Conservation (phyloP, 306 rosid genomes). For the Canavalia ensiformis region DNA sequence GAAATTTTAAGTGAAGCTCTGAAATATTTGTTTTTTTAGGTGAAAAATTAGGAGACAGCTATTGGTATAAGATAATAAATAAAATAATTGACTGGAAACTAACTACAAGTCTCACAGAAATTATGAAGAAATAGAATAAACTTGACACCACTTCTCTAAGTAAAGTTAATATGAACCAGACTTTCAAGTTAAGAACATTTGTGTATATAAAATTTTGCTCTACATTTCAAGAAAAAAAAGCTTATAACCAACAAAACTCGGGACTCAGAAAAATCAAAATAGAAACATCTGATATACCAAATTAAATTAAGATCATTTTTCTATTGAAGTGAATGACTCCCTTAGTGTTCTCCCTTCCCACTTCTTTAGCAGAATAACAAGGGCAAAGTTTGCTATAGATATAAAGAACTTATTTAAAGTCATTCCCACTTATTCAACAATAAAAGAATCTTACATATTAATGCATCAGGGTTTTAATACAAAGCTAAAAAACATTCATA, state of each 20-base stretch:
- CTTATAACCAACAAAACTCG: background rate
- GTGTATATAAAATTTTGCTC: no score
- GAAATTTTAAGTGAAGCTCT: background rate
- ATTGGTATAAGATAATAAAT: background rate
- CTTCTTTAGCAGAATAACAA: no score
- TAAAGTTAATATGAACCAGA: background rate
- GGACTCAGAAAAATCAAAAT: background rate
- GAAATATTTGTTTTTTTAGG: slow-evolving; percentile 3
- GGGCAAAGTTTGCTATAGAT: no score
- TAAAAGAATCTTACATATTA: no score
- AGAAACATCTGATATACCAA: background rate
- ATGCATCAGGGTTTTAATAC: no score
- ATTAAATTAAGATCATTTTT: background rate
- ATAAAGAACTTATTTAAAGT: no score
- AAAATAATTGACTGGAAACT: no score
- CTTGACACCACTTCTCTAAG: background rate
- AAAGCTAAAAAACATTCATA: background rate
- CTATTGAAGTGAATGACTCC: background rate
- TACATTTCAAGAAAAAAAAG: background rate
- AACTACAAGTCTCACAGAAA: no score
- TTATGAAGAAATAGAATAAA: background rate
- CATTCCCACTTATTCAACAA: no score
- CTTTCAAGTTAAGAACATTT: background rate
- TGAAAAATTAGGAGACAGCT: background rate
- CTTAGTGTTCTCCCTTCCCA: no score